These are phyloP conservation scores for Ganoderma boninense DNA, from an alignment of 1,284 basidiomycete species.

Conservation along the genomic window DNA sequence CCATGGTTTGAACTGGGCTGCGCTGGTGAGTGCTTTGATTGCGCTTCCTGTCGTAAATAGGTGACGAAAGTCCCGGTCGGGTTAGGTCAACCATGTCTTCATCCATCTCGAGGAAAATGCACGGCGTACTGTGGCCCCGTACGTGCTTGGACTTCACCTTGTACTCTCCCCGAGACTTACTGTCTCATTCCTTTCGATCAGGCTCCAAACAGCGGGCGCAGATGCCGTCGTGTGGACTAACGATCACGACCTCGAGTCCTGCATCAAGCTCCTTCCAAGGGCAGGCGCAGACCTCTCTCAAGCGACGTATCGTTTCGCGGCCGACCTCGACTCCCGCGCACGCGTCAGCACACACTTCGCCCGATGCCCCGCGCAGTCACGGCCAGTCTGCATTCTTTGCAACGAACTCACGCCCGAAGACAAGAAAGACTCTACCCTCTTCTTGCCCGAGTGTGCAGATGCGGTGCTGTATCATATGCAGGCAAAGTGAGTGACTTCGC, in stretches of 20 bases:
- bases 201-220: not conserved
- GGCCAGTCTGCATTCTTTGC: not conserved
- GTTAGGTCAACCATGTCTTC: not conserved
- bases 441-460: not conserved
- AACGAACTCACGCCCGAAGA: not conserved
- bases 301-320: not conserved
- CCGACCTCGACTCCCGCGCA: not conserved
- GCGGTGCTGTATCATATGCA: slow-evolving; percentile 15
- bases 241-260: not conserved
- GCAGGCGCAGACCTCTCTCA: not conserved
- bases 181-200: not conserved
- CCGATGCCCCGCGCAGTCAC: not conserved
- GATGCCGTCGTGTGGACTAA: not conserved
- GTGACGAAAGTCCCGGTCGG: not conserved
- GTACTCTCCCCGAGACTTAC: not conserved
- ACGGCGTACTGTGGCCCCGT: not conserved
- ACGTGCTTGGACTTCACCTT: not conserved
- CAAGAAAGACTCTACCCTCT: not conserved
- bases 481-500: slow-evolving; percentile 2
- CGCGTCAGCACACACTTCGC: not conserved
- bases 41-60: too few species aligned
- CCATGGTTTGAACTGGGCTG: slow-evolving; percentile 9
- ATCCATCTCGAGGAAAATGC: not conserved
- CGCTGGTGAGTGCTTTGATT: not conserved
- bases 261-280: not conserved